Conservation (phyloP, 768 basidiomycete species). For the Suillus weaverae region DNA sequence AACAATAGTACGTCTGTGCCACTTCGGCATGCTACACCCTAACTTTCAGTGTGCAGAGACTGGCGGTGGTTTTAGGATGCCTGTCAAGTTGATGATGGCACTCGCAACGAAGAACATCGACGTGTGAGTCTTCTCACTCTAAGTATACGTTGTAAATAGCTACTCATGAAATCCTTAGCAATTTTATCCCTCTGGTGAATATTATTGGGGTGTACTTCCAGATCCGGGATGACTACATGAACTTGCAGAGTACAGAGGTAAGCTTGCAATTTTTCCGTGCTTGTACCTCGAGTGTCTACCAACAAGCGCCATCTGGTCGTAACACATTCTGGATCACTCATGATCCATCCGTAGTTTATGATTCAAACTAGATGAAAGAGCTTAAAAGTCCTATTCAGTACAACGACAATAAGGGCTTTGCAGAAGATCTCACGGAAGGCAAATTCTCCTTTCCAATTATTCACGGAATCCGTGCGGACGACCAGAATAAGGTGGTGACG, state of each 20-base stretch:
- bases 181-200: conserved; percentile 92
- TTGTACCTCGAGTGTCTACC: not conserved
- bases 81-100: conserved; percentile 96
- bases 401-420: conserved; percentile 61
- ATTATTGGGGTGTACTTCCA: conserved; percentile 95
- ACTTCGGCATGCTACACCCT: conserved; percentile 24
- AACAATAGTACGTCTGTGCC: conserved; percentile 68
- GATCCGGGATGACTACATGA: conserved; percentile 97
- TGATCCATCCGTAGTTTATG: conserved; percentile 16
- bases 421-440: conserved; percentile 76
- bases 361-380: not conserved
- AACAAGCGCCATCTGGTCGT: conserved; percentile 49
- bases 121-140: conserved; percentile 43
- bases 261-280: conserved; percentile 8
- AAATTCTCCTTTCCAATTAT: conserved; percentile 82
- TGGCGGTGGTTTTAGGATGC: conserved; percentile 88
- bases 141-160: not conserved
- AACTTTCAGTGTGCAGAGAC: conserved; percentile 61
- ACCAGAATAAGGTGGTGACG: conserved; percentile 73
- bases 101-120: conserved; percentile 62
- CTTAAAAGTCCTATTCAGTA: conserved; percentile 47
- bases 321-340: conserved; percentile 48
- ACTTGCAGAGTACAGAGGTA: conserved; percentile 84
- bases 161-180: conserved; percentile 40
- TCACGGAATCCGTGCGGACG: conserved; percentile 77